phyloP scores from a whole-genome alignment of 225 moss, liverwort and hornwort genomes.

The Asterella californica region DNA sequence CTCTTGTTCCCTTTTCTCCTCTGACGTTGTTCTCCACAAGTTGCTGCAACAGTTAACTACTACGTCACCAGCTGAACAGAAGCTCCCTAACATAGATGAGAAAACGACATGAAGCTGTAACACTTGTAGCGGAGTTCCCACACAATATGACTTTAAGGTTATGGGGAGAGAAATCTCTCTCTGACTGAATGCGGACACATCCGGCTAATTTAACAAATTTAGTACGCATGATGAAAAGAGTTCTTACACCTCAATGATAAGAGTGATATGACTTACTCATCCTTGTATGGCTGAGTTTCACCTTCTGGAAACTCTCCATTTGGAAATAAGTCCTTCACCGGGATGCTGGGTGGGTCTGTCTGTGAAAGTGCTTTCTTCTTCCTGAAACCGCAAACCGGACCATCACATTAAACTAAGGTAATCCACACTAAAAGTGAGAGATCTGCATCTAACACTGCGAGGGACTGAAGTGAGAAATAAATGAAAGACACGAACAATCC shows the following conservation, averaged over 20 bases:
- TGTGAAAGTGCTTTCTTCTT: constrained; percentile 64
- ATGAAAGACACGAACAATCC: background rate
- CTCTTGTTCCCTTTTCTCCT: constrained; percentile 90
- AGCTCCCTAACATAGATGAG: background rate
- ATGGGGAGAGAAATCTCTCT: background rate
- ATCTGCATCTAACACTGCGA: background rate
- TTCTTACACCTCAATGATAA: background rate
- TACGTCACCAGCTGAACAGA: background rate
- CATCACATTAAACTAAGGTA: background rate
- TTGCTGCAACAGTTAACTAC: constrained; percentile 48
- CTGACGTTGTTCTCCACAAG: constrained; percentile 81
- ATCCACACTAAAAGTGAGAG: background rate
- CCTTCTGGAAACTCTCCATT: constrained; percentile 83
- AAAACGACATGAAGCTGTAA: too few relatives aligned
- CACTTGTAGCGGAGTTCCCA: background rate
- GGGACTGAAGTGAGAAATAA: background rate
- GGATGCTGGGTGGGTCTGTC: constrained; percentile 82
- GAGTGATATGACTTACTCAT: constrained; percentile 58
- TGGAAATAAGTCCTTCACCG: constrained; percentile 74
- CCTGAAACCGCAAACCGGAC: constrained; percentile 29
- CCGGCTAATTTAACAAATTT: background rate
- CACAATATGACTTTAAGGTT: background rate
- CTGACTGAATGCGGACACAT: too few relatives aligned
- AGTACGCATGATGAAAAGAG: background rate
- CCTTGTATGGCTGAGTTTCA: constrained; percentile 76